Evolutionary conservation across 2,329 filamentous ascomycete genomes (phyloP), one percentile per base, ranked within the genome.

Genomic region (Colletotrichum falcatum): DNA sequence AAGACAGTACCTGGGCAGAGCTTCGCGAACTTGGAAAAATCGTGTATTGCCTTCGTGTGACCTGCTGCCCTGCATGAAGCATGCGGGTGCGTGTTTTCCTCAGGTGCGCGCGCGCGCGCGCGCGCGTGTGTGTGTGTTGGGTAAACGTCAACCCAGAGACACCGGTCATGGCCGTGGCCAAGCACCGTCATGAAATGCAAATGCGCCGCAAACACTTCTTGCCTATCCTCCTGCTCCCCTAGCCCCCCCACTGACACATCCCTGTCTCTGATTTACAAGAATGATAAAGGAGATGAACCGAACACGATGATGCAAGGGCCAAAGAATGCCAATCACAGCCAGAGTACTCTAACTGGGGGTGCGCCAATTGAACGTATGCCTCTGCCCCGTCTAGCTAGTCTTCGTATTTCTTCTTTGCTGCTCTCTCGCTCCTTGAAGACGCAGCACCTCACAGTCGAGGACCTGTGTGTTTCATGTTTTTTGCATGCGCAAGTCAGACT

Each of bases 11-110:
- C n/a, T 46, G n/a, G 8, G 48, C 16, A 30, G 35, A n/a, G 18
- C 6, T 54, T 23, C 28, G 26, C 28, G 37, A 28, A 26, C 26
- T 35, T 51, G 12, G 12, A 35, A 4, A 46, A 53, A 46, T 54
- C 46, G 63, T 66, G 30, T 46, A 61, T 66, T 58, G 33, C n/a
- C n/a, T 66, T 59, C 39, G 12, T 18, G 5, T 44, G 49, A 33
- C 28, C 20, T 53, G 46, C 35, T 58, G 56, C 63, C 44, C 58
- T 39, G 28, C 44, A 51, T 37, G 37, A 26, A 35, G 28, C n/a
- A n/a, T 1, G 44, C 3, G n/a, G n/a, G 26, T 39, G 5, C 28
- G 48, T 30, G 42, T 54, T 66, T 66, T 23, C 35, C 28, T 66
- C 42, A 2, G 37, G 3, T 7, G 16, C 6, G 39, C 7, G 16